These are phyloP conservation scores for Proliferodiscus dingleyae DNA, from an alignment of 2,329 filamentous ascomycete genomes.

Conservation along the genomic window DNA sequence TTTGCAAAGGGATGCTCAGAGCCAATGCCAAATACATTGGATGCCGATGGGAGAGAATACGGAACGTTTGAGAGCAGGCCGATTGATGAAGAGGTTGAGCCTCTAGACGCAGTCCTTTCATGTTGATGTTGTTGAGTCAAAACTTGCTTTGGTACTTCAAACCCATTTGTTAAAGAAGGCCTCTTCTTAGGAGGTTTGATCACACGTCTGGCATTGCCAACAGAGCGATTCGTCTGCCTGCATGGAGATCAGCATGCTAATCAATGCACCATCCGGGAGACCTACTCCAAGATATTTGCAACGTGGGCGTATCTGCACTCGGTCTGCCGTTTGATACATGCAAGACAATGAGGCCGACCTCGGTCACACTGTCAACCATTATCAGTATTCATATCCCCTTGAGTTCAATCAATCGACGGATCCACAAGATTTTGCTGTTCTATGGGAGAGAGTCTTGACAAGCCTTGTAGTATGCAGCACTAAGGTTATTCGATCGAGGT, in stretches of 20 bases:
- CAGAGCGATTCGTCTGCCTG: constrained; percentile 54
- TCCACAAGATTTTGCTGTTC: no score
- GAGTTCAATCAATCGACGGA: no score
- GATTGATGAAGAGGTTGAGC: constrained; percentile 37
- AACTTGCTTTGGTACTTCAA: constrained; percentile 21
- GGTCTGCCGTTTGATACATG: constrained; percentile 72
- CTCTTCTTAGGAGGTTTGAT: constrained; percentile 55
- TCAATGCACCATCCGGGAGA: constrained; percentile 15
- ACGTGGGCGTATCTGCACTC: constrained; percentile 71
- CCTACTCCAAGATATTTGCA: constrained; percentile 71
- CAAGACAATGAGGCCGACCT: constrained; percentile 62
- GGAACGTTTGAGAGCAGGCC: constrained; percentile 68
- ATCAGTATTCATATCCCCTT: constrained; percentile 3
- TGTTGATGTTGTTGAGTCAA: constrained; percentile 18
- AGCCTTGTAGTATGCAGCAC: no score
- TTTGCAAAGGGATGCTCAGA: constrained; percentile 77
- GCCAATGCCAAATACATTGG: constrained; percentile 76
- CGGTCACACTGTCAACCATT: constrained; percentile 59
- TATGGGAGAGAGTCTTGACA: no score
- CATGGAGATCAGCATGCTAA: background rate
- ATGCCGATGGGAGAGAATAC: constrained; percentile 64
- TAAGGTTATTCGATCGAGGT: no score
- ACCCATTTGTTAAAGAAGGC: constrained; percentile 16
- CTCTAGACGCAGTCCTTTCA: constrained; percentile 22
- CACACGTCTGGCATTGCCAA: constrained; percentile 50